phyloP scores from a whole-genome alignment of 1,284 basidiomycete genomes.

The Ceratobasidium papillatum region DNA sequence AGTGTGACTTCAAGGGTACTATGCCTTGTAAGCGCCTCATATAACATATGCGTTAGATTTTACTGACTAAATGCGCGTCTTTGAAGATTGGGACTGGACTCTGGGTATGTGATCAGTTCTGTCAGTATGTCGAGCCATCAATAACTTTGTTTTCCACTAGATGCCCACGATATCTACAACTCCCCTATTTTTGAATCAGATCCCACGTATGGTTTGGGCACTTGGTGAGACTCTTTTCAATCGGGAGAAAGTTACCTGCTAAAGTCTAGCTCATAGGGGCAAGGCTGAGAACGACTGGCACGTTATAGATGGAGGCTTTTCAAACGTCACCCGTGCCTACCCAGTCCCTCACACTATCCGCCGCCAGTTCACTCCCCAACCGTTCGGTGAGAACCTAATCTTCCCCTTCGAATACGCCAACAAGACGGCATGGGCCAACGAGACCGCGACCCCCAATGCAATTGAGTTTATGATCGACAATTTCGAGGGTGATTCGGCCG shows the following conservation, averaged over 20 bases:
- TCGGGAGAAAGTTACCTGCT: conserved; percentile 15
- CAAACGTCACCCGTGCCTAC: conserved; percentile 36
- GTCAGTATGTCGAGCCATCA: neutral
- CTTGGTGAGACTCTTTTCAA: neutral
- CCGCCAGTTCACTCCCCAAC: conserved; percentile 39
- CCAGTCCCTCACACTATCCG: conserved; percentile 38
- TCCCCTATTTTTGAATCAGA: conserved; percentile 35
- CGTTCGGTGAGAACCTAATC: conserved; percentile 36
- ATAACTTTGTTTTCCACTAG: neutral
- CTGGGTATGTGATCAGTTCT: neutral
- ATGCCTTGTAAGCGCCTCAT: conserved; percentile 11
- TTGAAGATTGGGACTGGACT: conserved; percentile 24
- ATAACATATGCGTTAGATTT: neutral
- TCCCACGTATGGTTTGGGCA: conserved; percentile 26
- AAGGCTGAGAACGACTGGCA: conserved; percentile 22
- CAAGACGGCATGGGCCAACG: conserved; percentile 36
- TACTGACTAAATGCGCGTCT: neutral
- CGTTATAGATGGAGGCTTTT: conserved; percentile 41
- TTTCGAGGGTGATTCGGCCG: conserved; percentile 38
- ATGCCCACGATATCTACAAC: conserved; percentile 30
- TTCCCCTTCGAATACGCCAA: conserved; percentile 40
- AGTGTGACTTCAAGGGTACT: conserved; percentile 15
- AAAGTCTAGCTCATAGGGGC: conserved; percentile 33
- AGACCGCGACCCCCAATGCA: conserved; percentile 37
- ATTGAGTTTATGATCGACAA: conserved; percentile 36